Percentiles rank a stretch among this genome's conserved stretches.
Conservation (phyloP, 2,329 filamentous ascomycete species). For the Penicillium digitatum region DNA sequence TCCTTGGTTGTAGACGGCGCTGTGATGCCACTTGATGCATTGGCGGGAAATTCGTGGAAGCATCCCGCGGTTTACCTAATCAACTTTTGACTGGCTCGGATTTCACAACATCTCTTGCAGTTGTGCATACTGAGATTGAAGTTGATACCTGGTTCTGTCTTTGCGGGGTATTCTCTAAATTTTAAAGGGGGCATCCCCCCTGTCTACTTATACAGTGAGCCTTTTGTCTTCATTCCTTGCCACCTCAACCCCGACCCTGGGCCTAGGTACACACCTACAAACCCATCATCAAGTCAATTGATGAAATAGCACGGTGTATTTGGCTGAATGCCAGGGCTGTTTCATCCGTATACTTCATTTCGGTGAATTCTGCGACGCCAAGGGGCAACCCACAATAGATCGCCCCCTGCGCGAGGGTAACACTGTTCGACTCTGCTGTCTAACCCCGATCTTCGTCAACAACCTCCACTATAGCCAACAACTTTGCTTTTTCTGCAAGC, state of each 20-base stretch:
- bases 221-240: not conserved
- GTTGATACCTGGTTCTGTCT: too few species aligned
- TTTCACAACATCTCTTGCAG: not conserved
- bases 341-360: not conserved
- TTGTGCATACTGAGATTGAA: not conserved
- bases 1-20: not conserved
- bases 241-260: not conserved
- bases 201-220: too few species aligned
- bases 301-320: not conserved
- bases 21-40: not conserved
- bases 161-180: not conserved
- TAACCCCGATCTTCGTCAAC: not conserved
- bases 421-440: not conserved
- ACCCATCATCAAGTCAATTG: not conserved
- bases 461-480: not conserved
- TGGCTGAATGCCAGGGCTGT: not conserved
- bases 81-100: not conserved
- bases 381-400: not conserved
- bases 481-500: not conserved
- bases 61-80: conserved; percentile 6
- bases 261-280: not conserved
- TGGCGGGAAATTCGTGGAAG: conserved; percentile 1
- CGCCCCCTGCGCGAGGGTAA: not conserved
- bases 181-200: too few species aligned
- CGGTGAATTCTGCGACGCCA: not conserved